phyloP scores from a whole-genome alignment of 305 asterid species.

The Solanum aculeatissimum region DNA sequence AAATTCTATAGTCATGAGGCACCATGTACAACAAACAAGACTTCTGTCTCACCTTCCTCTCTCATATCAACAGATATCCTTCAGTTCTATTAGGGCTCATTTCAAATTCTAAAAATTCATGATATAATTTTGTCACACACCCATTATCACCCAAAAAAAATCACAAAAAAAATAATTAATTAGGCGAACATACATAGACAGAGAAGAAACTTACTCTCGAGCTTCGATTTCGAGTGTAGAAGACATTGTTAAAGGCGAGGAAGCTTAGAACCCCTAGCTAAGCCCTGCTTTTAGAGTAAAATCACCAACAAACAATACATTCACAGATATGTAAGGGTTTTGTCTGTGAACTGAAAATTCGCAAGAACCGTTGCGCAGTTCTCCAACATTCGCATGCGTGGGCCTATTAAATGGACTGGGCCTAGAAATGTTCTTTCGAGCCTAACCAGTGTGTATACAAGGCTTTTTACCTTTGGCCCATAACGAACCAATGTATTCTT shows the following conservation, averaged over 20 bases:
- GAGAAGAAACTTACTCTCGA: slow-evolving; percentile 53
- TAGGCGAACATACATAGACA: not conserved
- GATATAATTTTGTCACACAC: not conserved
- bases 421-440: not conserved
- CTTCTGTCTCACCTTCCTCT: not conserved
- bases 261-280: not conserved
- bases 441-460: not conserved
- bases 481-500: too few species aligned
- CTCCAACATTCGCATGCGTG: not conserved
- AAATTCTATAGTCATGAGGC: not conserved
- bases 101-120: not conserved
- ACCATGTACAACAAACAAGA: not conserved
- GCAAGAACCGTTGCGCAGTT: not conserved
- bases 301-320: not conserved
- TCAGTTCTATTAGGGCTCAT: not conserved
- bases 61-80: not conserved
- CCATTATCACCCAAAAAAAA: not conserved
- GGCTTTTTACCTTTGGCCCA: not conserved
- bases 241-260: slow-evolving; percentile 34
- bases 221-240: slow-evolving; percentile 96
- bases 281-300: not conserved
- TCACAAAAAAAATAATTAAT: not conserved
- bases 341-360: not conserved
- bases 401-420: not conserved
- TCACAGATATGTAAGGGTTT: not conserved